Base-by-base conservation (phyloP, 495 filamentous ascomycete genomes). In the Halenospora varia region DNA sequence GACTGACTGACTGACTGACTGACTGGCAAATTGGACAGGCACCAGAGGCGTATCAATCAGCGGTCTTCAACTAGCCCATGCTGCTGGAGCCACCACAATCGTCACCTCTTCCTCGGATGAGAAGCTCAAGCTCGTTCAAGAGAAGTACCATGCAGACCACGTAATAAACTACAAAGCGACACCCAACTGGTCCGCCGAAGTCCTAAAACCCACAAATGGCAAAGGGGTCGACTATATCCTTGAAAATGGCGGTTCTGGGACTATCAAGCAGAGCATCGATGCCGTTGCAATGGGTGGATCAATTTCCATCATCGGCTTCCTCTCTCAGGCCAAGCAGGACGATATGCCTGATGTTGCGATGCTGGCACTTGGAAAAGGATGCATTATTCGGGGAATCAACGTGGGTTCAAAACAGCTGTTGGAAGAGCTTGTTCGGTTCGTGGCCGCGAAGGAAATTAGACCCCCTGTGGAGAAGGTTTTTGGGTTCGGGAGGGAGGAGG, bases 11-110 rank as follows among this genome's bases (percentile, higher is more conserved):
- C n/a, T n/a, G n/a, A n/a, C n/a, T n/a, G n/a, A n/a, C n/a, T n/a
- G n/a, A n/a, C n/a, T n/a, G n/a, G n/a, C n/a, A n/a, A n/a, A n/a
- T n/a, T n/a, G n/a, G n/a, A n/a, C 44, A 22, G 8, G 10, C 11
- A 63, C 46, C 11, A 25, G 40, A 2, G 35, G 42, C 13, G 53
- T 58, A 26, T 52, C 62, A 52, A 35, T 90, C 15, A 92, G 90
- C 63, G 87, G 75, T 24, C 62, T 92, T 54, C 85, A 88, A 79
- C 90, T 93, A 62, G 89, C 89, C 48, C 92, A 89, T 70, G 87
- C 87, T 1, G 87, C 85, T 15, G 89, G 89, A 41, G 88, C 88
- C 4, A 82, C 60, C 39, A 26, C 40, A 6, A 60, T 60, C 26
- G 40, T 60, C 24, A 92, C 89, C 0, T 92, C 89, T 0, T 90